Evolutionary conservation across 2,329 filamentous ascomycete species (phyloP), one percentile per base, ranked within the genome.

Genomic region (Sporothrix pseudoabietina): DNA sequence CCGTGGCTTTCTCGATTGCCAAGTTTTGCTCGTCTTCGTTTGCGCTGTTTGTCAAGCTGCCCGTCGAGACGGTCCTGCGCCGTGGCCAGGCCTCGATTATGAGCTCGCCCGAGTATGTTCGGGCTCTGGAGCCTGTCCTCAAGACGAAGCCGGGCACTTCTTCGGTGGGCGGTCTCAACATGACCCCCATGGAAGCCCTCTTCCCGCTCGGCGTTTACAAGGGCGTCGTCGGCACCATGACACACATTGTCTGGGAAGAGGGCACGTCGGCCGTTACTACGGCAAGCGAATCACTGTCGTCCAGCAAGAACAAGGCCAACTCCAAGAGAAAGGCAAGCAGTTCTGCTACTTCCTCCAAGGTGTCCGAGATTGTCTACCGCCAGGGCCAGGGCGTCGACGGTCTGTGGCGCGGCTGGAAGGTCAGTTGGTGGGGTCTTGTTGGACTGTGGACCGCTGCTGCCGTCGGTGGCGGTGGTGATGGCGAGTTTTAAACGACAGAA

Each of bases 151-250:
- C 69, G 47, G 68, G 47, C 4, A 14, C 72, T 65, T n/a, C 79
- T 59, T 44, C 71, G 52, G 78, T 81, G 39, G 81, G 66, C 59
- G 49, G 71, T 26, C 73, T 54, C 35, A 63, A 47, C 35, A 70
- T 68, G 19, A 39, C 69, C 30, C 75, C 75, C 1, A 73, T 92
- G 63, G 90, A 93, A 72, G 94, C 93, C 0, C 90, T 98, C 72
- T 90, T 98, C 0, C 90, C 92, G 2, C 86, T 93, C 0, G 94
- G 94, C 2, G 88, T 88, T 4, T 99, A 97, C 80, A 86, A 89
- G 47, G 96, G 96, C n/a, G 86, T 97, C 1, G 81, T 96, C n/a
- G 93, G 94, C 3, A 98, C 95, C 2, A 94, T 98, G 88, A 95
- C 94, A 85, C 88, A 89, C 74, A 96, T 99, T 75, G 87, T 92